phyloP scores from a whole-genome alignment of 495 filamentous ascomycete species.

The Pseudevernia furfuracea region DNA sequence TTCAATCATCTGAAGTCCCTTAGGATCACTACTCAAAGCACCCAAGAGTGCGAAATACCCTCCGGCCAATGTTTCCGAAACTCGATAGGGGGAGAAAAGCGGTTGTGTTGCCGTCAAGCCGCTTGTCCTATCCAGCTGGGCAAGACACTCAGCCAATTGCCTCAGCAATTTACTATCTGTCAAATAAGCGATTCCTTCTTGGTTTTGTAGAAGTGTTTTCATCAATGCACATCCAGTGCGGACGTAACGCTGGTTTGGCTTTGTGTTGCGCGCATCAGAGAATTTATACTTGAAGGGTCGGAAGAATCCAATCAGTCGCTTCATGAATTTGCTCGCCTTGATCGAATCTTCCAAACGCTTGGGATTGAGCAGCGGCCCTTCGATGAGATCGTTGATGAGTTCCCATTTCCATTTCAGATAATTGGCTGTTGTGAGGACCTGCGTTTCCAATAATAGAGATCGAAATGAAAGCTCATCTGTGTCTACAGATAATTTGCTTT shows the following conservation, averaged over 20 bases:
- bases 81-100: constrained; percentile 75
- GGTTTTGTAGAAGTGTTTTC: constrained; percentile 71
- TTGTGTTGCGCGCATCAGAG: constrained; percentile 74
- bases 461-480: constrained; percentile 89
- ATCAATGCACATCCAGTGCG: constrained; percentile 81
- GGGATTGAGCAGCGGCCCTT: constrained; percentile 85
- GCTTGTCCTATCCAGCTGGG: constrained; percentile 86
- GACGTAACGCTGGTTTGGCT: constrained; percentile 90
- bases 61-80: constrained; percentile 73
- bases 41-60: constrained; percentile 94
- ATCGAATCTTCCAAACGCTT: constrained; percentile 92
- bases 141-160: constrained; percentile 90
- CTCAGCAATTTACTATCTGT: constrained; percentile 85
- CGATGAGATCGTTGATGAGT: constrained; percentile 78
- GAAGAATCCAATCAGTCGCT: constrained; percentile 88
- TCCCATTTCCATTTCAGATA: constrained; percentile 97
- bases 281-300: constrained; percentile 96
- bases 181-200: constrained; percentile 77
- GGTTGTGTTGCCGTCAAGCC: constrained; percentile 81
- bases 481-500: constrained; percentile 59
- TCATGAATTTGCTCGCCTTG: constrained; percentile 89
- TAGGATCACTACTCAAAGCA: constrained; percentile 68
- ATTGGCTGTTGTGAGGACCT: constrained; percentile 76
- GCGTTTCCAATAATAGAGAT: constrained; percentile 74
- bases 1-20: constrained; percentile 84